Conservation (phyloP, 768 basidiomycete genomes). For the Termitomyces sp. region DNA sequence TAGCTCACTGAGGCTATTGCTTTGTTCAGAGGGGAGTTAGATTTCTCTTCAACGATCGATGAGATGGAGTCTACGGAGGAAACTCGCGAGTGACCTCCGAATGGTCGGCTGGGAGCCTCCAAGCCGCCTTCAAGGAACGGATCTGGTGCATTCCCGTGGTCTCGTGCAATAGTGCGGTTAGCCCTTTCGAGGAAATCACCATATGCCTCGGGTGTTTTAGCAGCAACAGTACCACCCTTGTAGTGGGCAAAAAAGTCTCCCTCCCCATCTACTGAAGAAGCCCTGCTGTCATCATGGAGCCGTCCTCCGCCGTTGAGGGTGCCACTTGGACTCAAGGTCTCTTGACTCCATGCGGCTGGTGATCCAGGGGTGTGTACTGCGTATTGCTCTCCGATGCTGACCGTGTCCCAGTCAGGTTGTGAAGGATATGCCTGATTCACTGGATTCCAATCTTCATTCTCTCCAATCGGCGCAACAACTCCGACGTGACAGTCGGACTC, state of each 20-base stretch:
- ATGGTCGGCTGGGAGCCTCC: slow-evolving; percentile 59
- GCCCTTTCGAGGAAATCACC: slow-evolving; percentile 81
- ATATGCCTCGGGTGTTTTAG: slow-evolving; percentile 42
- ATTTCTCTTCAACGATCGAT: slow-evolving; percentile 88
- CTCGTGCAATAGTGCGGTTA: slow-evolving; percentile 76
- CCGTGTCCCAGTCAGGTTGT: slow-evolving; percentile 73
- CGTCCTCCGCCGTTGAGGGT: slow-evolving; percentile 20
- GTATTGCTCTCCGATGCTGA: slow-evolving; percentile 44
- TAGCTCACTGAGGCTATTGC: slow-evolving; percentile 75
- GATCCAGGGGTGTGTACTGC: slow-evolving; percentile 40
- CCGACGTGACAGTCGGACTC: slow-evolving; percentile 59
- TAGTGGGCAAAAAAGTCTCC: slow-evolving; percentile 43
- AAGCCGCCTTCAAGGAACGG: slow-evolving; percentile 70
- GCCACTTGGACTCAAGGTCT: slow-evolving; percentile 43
- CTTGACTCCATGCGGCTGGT: slow-evolving; percentile 61
- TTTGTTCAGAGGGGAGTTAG: slow-evolving; percentile 88
- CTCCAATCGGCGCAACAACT: slow-evolving; percentile 44
- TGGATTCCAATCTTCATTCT: slow-evolving; percentile 79
- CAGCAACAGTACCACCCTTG: slow-evolving; percentile 22
- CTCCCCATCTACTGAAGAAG: slow-evolving; percentile 47
- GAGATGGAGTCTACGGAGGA: slow-evolving; percentile 90
- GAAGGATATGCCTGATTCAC: slow-evolving; percentile 56
- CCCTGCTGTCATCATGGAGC: slow-evolving; percentile 34
- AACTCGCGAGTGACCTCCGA: slow-evolving; percentile 73
- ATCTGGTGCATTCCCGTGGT: slow-evolving; percentile 74